Evolutionary conservation across 257 asterid species (phyloP).

Genomic region (Solanum chilense): DNA sequence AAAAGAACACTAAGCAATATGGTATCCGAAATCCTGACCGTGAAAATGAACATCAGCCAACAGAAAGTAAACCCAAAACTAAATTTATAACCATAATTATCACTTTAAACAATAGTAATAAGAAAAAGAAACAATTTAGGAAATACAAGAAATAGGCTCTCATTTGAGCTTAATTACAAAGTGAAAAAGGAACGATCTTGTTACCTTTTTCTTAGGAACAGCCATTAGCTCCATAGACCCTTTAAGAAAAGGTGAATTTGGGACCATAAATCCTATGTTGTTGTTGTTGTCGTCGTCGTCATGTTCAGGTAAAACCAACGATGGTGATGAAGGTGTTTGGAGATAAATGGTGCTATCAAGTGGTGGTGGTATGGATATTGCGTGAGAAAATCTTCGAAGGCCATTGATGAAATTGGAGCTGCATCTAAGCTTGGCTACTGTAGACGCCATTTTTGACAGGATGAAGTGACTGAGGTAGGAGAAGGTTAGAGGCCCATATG

Average conservation of each 20-base stretch:
- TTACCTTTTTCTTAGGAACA: slow-evolving; percentile 73
- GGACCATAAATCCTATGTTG: slow-evolving; percentile 10
- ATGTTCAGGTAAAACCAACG: slow-evolving; percentile 43
- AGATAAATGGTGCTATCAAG: slow-evolving; percentile 18
- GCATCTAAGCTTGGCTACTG: slow-evolving; percentile 17
- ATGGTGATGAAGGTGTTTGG: slow-evolving; percentile 23
- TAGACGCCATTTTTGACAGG: slow-evolving; percentile 12
- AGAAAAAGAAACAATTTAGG: not conserved
- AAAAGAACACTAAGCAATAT: not conserved
- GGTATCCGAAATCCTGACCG: not conserved
- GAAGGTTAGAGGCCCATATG: not conserved
- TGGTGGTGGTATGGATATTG: slow-evolving; percentile 37
- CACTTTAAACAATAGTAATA: not conserved
- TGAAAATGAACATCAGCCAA: not conserved
- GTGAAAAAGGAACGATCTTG: not conserved
- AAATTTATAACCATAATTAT: not conserved
- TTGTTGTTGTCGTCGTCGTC: not conserved
- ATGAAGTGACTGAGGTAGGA: not conserved
- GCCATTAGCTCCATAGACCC: slow-evolving; percentile 86
- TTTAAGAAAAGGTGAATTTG: slow-evolving; percentile 16
- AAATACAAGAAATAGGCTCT: not conserved
- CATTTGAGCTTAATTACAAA: not conserved
- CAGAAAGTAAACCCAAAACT: not conserved
- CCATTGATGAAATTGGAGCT: slow-evolving; percentile 9
- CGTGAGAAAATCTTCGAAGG: slow-evolving; percentile 41